Evolutionary conservation across 2,329 filamentous ascomycete genomes (phyloP).

Genomic region (Emericellopsis atlantica): DNA sequence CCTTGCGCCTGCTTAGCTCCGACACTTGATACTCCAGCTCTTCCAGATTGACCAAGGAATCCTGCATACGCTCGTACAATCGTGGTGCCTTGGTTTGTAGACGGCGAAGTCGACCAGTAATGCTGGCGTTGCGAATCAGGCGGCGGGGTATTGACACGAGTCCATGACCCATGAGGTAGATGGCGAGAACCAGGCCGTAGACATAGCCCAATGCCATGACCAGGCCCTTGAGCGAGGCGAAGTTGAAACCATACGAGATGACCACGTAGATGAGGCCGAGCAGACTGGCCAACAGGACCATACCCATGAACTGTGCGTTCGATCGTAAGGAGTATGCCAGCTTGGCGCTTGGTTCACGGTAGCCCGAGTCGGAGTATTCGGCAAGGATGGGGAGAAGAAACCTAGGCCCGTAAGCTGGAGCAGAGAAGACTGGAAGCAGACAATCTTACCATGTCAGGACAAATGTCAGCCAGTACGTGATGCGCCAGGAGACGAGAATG

Average conservation of each 20-base stretch:
- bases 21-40: constrained; percentile 70
- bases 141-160: constrained; percentile 80
- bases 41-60: constrained; percentile 68
- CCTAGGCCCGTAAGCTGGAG: constrained; percentile 30
- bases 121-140: constrained; percentile 67
- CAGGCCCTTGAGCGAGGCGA: constrained; percentile 64
- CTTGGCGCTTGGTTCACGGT: constrained; percentile 72
- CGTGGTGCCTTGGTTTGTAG: constrained; percentile 71
- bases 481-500: constrained; percentile 81
- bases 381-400: constrained; percentile 84
- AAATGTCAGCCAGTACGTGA: constrained; percentile 96
- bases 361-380: constrained; percentile 90
- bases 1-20: constrained; percentile 71
- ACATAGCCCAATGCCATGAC: constrained; percentile 92
- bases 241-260: constrained; percentile 60
- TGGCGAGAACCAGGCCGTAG: constrained; percentile 82
- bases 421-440: background rate
- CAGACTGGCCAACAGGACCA: constrained; percentile 58
- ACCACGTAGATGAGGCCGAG: constrained; percentile 76
- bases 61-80: constrained; percentile 77
- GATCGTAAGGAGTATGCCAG: constrained; percentile 73
- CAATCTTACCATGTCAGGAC: constrained; percentile 69
- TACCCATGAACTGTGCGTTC: constrained; percentile 81
- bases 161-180: constrained; percentile 96
- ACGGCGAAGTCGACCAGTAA: constrained; percentile 59